Conservation (phyloP, 1,284 basidiomycete species). For the Tilletia walkeri region DNA sequence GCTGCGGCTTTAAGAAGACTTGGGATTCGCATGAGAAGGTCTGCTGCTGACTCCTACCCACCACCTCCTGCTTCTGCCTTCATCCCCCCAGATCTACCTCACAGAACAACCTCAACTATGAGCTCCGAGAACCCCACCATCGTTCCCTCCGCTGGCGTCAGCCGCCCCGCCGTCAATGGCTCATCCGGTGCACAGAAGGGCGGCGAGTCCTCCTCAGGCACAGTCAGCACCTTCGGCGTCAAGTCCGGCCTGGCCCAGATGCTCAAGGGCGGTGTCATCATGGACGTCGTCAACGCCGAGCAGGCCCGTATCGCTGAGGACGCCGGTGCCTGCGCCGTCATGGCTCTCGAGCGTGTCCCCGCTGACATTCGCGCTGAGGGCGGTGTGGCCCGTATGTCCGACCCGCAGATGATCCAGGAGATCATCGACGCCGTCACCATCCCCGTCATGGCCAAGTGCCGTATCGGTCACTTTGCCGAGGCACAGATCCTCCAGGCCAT, state of each 20-base stretch:
- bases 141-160: conserved; percentile 35
- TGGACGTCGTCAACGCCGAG: conserved; percentile 69
- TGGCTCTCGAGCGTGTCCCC: conserved; percentile 83
- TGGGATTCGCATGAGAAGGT: no score
- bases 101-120: conserved; percentile 28
- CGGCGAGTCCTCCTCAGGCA: conserved; percentile 65
- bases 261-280: conserved; percentile 58
- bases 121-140: conserved; percentile 56
- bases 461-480: conserved; percentile 86
- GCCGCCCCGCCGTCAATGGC: conserved; percentile 58
- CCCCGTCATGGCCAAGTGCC: conserved; percentile 68
- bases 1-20: no score
- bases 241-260: conserved; percentile 66
- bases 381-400: conserved; percentile 59
- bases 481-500: conserved; percentile 83
- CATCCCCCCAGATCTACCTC: neutral
- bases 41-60: neutral
- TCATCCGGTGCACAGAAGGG: conserved; percentile 57
- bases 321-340: conserved; percentile 95
- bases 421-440: conserved; percentile 67
- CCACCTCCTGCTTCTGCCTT: neutral
- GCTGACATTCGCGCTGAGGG: conserved; percentile 71
- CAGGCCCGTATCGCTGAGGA: conserved; percentile 95
- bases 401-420: conserved; percentile 94
- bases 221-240: conserved; percentile 81